Conservation (phyloP, 495 filamentous ascomycete genomes). For the Aspergillus wentii region DNA sequence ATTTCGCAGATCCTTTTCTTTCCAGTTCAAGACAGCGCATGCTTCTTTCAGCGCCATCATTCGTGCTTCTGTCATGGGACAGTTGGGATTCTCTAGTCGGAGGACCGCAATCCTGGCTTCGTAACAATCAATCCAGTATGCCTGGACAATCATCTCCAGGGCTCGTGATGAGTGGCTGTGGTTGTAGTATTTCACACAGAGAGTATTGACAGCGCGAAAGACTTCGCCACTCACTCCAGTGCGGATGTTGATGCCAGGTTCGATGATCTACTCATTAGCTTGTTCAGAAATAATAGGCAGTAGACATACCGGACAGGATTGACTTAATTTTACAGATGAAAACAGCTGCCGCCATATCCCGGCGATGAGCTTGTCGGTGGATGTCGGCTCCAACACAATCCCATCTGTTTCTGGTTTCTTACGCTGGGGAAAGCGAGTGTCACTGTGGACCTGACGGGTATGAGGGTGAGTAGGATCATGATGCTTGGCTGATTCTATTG, state of each 20-base stretch:
- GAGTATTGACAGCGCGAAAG: constrained; percentile 11
- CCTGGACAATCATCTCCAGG: constrained; percentile 20
- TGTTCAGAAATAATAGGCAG: too few species aligned
- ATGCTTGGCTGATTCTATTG: neutral
- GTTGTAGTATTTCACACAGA: constrained; percentile 18
- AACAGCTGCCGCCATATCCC: constrained; percentile 18
- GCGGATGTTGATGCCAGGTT: constrained; percentile 13
- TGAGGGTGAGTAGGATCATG: neutral
- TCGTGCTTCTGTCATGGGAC: constrained; percentile 12
- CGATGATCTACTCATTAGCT: constrained; percentile 5
- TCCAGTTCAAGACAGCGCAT: constrained; percentile 13
- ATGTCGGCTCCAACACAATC: constrained; percentile 12
- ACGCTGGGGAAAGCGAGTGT: constrained; percentile 18
- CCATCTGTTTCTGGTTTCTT: constrained; percentile 10
- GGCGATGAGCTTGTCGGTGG: constrained; percentile 15
- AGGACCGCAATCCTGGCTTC: constrained; percentile 14
- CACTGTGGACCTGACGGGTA: constrained; percentile 15
- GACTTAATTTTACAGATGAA: constrained; percentile 12
- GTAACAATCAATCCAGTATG: constrained; percentile 20
- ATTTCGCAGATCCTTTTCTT: constrained; percentile 19
- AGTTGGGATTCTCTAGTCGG: constrained; percentile 9
- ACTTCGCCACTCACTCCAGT: constrained; percentile 15
- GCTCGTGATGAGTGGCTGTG: constrained; percentile 18
- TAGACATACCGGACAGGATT: constrained; percentile 8
- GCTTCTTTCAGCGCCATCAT: constrained; percentile 17